These are phyloP conservation scores for Phytopythium kandeliae DNA, from an alignment of 352 stramenopile genomes.

Conservation along the genomic window DNA sequence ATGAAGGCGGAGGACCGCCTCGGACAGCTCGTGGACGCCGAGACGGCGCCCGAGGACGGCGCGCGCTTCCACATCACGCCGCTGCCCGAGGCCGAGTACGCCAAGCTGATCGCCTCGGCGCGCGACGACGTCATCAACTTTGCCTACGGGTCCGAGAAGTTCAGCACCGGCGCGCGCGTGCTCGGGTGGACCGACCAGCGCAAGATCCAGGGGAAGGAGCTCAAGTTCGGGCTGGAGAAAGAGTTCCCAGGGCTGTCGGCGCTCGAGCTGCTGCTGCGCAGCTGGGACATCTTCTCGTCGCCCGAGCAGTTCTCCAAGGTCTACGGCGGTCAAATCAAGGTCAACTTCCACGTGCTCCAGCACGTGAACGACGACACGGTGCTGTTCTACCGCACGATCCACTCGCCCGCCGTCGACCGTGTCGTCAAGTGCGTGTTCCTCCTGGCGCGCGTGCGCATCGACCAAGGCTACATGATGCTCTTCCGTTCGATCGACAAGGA, in stretches of 20 bases:
- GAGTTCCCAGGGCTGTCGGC: slow-evolving; percentile 28
- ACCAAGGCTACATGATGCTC: slow-evolving; percentile 57
- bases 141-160: slow-evolving; percentile 29
- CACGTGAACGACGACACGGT: slow-evolving; percentile 46
- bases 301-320: slow-evolving; percentile 38
- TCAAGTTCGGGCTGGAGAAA: slow-evolving; percentile 69
- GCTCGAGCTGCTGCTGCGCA: slow-evolving; percentile 34
- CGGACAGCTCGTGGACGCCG: slow-evolving; percentile 44
- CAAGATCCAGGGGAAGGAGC: slow-evolving; percentile 27
- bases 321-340: slow-evolving; percentile 36
- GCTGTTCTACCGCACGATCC: slow-evolving; percentile 49
- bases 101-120: slow-evolving; percentile 32
- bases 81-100: slow-evolving; percentile 28
- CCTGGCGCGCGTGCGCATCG: slow-evolving; percentile 43
- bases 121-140: slow-evolving; percentile 52
- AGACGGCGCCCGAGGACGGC: slow-evolving; percentile 19
- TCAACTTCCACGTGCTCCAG: slow-evolving; percentile 44
- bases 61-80: slow-evolving; percentile 26
- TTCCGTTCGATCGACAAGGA: slow-evolving; percentile 51
- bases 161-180: slow-evolving; percentile 37
- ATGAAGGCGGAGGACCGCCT: slow-evolving; percentile 51
- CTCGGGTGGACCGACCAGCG: slow-evolving; percentile 66
- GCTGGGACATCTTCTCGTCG: slow-evolving; percentile 54
- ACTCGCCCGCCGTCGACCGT: slow-evolving; percentile 20
- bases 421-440: slow-evolving; percentile 57